These are phyloP conservation scores for Thalassiosira hispida DNA, from an alignment of 352 stramenopile species.

Conservation along the genomic window DNA sequence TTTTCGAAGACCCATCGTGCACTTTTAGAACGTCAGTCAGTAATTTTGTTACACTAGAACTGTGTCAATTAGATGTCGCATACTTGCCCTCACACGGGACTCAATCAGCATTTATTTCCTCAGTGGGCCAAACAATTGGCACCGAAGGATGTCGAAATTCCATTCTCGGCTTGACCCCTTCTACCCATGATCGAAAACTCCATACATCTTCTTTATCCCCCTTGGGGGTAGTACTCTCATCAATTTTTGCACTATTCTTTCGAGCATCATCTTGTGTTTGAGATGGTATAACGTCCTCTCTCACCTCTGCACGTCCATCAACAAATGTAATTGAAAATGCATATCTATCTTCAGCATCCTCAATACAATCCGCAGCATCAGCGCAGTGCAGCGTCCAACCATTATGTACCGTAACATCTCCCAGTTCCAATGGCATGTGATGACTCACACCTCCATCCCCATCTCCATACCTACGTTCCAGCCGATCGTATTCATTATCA, in stretches of 20 bases:
- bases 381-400: slow-evolving; percentile 87
- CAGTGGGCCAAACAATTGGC: slow-evolving; percentile 62
- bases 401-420: slow-evolving; percentile 85
- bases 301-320: slow-evolving; percentile 72
- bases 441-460: slow-evolving; percentile 51
- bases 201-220: slow-evolving; percentile 79
- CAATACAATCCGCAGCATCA: slow-evolving; percentile 39
- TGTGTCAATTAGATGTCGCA: too few relatives aligned
- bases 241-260: background rate
- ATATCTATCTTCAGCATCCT: slow-evolving; percentile 62
- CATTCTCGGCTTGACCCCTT: slow-evolving; percentile 51
- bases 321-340: slow-evolving; percentile 81
- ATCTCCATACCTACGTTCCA: slow-evolving; percentile 74
- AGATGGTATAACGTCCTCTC: slow-evolving; percentile 49
- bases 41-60: too few relatives aligned
- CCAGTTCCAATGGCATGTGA: slow-evolving; percentile 79
- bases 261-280: background rate
- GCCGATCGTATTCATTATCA: slow-evolving; percentile 63
- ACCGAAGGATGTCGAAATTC: slow-evolving; percentile 66
- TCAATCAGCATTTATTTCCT: slow-evolving; percentile 2
- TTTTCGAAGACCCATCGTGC: too few relatives aligned
- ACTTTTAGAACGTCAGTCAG: too few relatives aligned
- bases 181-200: slow-evolving; percentile 74
- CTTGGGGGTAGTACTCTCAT: slow-evolving; percentile 7
- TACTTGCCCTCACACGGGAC: too few relatives aligned